Percentiles rank a stretch among this genome's conserved stretches.
Conservation (phyloP, 108 stramenopile genomes). For the Skeletonema potamos region DNA sequence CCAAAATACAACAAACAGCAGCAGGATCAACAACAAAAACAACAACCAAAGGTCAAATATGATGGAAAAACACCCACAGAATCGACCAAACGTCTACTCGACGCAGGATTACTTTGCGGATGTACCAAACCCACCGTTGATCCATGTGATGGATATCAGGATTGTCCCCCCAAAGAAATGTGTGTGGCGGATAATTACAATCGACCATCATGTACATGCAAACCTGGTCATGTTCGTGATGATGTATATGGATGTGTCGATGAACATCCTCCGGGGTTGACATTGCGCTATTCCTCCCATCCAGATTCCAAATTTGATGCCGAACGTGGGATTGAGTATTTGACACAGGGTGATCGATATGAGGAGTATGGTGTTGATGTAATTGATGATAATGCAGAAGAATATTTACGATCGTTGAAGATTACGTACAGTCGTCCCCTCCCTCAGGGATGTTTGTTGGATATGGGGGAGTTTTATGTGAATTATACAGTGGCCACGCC, state of each 20-base stretch:
- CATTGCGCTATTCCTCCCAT: constrained; percentile 43
- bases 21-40: constrained; percentile 44
- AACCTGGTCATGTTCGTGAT: constrained; percentile 27
- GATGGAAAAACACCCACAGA: constrained; percentile 84
- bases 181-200: constrained; percentile 57
- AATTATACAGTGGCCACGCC: constrained; percentile 92
- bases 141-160: constrained; percentile 81
- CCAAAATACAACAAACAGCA: not conserved
- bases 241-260: constrained; percentile 85
- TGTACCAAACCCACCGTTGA: constrained; percentile 79
- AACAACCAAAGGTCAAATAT: constrained; percentile 69
- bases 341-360: constrained; percentile 86
- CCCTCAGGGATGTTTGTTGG: constrained; percentile 76
- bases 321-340: constrained; percentile 47
- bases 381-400: constrained; percentile 86
- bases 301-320: constrained; percentile 21
- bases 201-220: constrained; percentile 71
- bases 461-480: constrained; percentile 87
- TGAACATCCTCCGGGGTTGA: constrained; percentile 71
- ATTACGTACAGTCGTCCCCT: constrained; percentile 83
- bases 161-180: constrained; percentile 59
- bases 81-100: constrained; percentile 49
- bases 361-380: constrained; percentile 87
- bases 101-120: constrained; percentile 73
- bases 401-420: constrained; percentile 79